Conservation (phyloP, 2,329 filamentous ascomycete genomes). For the Intubia oerlemansii region DNA sequence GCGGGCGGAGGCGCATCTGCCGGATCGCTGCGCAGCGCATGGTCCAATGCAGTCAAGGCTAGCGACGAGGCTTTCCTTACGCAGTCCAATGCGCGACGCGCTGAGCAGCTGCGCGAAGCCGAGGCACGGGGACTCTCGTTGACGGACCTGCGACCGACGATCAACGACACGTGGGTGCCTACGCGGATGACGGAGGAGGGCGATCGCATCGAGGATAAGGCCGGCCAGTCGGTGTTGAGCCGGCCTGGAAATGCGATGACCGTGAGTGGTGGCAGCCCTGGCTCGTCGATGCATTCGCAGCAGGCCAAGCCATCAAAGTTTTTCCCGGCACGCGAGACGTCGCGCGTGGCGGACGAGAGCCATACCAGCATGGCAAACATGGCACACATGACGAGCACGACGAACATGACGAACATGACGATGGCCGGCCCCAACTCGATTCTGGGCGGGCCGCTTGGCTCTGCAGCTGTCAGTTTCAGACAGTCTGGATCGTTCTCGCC, state of each 20-base stretch:
- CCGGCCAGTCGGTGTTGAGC: constrained; percentile 11
- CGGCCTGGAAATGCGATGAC: constrained; percentile 4
- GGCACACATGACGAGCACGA: background rate
- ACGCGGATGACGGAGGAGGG: constrained; percentile 16
- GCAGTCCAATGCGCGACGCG: constrained; percentile 17
- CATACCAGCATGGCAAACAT: no score
- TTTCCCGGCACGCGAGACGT: constrained; percentile 31
- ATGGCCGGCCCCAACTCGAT: no score
- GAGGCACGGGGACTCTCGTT: constrained; percentile 22
- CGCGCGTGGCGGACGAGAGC: no score
- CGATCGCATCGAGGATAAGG: constrained; percentile 13
- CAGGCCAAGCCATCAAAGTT: constrained; percentile 35
- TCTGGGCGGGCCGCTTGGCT: no score
- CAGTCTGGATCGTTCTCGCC: constrained; percentile 41
- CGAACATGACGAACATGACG: constrained; percentile 6
- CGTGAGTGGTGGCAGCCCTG: constrained; percentile 7
- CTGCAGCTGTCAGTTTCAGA: no score
- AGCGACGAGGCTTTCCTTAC: constrained; percentile 23
- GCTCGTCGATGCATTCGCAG: constrained; percentile 13
- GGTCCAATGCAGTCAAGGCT: constrained; percentile 21
- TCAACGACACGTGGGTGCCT: constrained; percentile 33
- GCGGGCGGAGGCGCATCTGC: no score
- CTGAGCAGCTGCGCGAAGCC: constrained; percentile 21
- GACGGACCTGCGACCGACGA: constrained; percentile 23
- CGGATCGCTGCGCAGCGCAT: constrained; percentile 9